Percentiles rank a stretch among this genome's conserved stretches.
Evolutionary conservation across 306 rosid species (phyloP).

Genomic region (Notholithocarpus densiflorus): DNA sequence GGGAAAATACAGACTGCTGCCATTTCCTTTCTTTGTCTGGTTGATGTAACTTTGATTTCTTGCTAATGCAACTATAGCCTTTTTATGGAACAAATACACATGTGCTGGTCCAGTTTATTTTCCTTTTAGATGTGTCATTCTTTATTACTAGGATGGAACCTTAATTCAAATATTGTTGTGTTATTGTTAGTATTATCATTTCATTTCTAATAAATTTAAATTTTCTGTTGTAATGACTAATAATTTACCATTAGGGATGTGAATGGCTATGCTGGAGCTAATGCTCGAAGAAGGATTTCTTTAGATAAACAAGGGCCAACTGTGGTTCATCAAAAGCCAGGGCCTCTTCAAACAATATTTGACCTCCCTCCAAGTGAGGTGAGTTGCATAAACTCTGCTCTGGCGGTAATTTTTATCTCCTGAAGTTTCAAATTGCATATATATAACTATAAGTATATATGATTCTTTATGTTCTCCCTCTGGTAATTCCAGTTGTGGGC

Average conservation of each 20-base stretch:
- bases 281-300: slow-evolving; percentile 67
- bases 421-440: background rate
- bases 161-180: background rate
- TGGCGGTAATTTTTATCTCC: background rate
- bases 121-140: background rate
- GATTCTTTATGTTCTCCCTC: background rate
- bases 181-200: background rate
- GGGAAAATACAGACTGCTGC: background rate
- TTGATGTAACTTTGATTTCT: background rate
- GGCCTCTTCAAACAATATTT: slow-evolving; percentile 93
- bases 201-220: background rate
- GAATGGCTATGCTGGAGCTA: slow-evolving; percentile 75
- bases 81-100: background rate
- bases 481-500: slow-evolving; percentile 19
- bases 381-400: slow-evolving; percentile 29
- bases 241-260: slow-evolving; percentile 34
- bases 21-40: background rate
- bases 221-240: slow-evolving; percentile 14
- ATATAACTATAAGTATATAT: background rate
- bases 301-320: slow-evolving; percentile 71
- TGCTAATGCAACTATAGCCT: background rate
- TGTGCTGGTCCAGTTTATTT: slow-evolving; percentile 7
- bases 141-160: slow-evolving; percentile 3
- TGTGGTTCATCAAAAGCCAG: slow-evolving; percentile 94
- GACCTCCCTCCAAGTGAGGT: slow-evolving; percentile 83